These are phyloP conservation scores for Xylariaceae sp. DNA, from an alignment of 2,329 filamentous ascomycete genomes.

Conservation along the genomic window DNA sequence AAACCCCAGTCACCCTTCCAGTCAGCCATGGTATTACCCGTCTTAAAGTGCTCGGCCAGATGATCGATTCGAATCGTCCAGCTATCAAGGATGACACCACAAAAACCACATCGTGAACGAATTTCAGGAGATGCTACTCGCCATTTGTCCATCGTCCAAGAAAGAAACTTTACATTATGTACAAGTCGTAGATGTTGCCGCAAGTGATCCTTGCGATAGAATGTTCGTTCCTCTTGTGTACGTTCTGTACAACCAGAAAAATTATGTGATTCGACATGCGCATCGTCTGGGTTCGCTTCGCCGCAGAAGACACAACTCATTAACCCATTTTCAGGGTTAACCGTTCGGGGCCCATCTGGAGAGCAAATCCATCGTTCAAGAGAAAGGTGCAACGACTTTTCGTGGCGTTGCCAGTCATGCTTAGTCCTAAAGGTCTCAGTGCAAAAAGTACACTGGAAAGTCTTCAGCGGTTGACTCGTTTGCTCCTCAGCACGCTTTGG, in stretches of 20 bases:
- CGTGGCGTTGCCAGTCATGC: conserved; percentile 74
- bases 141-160: conserved; percentile 70
- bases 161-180: conserved; percentile 65
- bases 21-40: conserved; percentile 68
- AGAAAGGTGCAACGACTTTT: conserved; percentile 69
- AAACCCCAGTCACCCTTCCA: conserved; percentile 76
- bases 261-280: conserved; percentile 65
- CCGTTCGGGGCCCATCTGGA: conserved; percentile 59
- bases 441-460: conserved; percentile 72
- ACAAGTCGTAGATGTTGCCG: conserved; percentile 69
- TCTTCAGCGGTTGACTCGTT: conserved; percentile 55
- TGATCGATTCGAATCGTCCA: conserved; percentile 68
- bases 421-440: conserved; percentile 72
- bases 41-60: conserved; percentile 71
- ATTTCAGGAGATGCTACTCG: conserved; percentile 66
- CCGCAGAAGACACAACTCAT: conserved; percentile 66
- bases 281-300: conserved; percentile 58
- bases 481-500: conserved; percentile 46
- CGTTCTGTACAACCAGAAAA: conserved; percentile 71
- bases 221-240: conserved; percentile 64
- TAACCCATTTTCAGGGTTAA: conserved; percentile 65
- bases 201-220: conserved; percentile 71
- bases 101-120: conserved; percentile 69
- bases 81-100: conserved; percentile 64
- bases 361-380: conserved; percentile 71